Evolutionary conservation across 2,329 filamentous ascomycete genomes (phyloP), one percentile per base, ranked within the genome.

Genomic region (Ascochyta clinopodiicola): DNA sequence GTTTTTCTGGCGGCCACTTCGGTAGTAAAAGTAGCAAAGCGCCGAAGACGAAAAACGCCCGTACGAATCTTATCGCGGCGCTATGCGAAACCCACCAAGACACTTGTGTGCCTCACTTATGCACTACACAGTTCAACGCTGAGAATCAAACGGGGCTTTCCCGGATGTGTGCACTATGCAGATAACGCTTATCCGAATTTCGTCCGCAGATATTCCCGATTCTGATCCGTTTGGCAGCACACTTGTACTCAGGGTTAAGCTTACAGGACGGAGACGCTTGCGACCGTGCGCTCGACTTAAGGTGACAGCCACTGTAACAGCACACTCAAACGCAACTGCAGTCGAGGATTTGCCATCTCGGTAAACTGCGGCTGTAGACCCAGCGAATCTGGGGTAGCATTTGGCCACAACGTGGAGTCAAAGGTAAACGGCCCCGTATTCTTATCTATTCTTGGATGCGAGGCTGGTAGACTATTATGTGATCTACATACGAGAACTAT

Each of bases 381-480:
- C 21, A 38, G n/a, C 29, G 43, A 47, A n/a, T 43, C 46, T 51
- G 52, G 52, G 45, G 52, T 38, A 46, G 24, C 35, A 50, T 25
- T 39, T 31, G 37, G 39, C 36, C 35, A 44, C 39, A 44, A 39
- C 35, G 39, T 55, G 40, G 36, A 31, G 31, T 43, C 42, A 31
- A 15, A 46, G 21, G 19, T 17, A n/a, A 37, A 42, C 25, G 46
- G 42, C 35, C 43, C 25, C 45, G 51, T 46, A 27, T 46, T 22
- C 19, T 24, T n/a, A 12, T 15, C 22, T 51, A 56, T 56, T 44
- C 39, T 34, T 47, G 31, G 46, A 32, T 13, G 21, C 37, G 43
- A 47, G 19, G 25, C 37, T 47, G 34, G 29, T 22, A 19, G 29
- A 42, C 45, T 36, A 44, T 5, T 32, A 32, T 45, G 17, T 34